Base-by-base conservation (phyloP, 225 moss, liverwort and hornwort species). In the Physcomitrium patens region DNA sequence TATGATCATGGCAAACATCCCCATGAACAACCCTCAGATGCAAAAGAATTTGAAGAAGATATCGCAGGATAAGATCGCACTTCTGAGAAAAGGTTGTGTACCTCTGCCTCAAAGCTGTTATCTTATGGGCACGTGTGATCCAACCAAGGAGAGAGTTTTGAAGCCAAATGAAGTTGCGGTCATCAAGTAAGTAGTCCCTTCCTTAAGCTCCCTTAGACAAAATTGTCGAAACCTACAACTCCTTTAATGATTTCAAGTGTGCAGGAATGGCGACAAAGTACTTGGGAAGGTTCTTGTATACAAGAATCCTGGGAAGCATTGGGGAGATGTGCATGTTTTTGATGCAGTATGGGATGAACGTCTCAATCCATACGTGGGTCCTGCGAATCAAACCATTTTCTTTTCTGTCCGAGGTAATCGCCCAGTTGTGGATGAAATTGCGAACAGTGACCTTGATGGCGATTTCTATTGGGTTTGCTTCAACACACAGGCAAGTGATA, bases 61-160 rank as follows among this genome's bases (percentile, higher is more conserved):
- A 8, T 45, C 73, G 3, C 17, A 76, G 10, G 72, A 76, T 5
- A 90, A 60, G 58, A 7, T 86, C 9, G 59, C 71, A 46, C 63
- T 63, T 11, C 71, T 94, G 6, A 64, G 76, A 0, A 73, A 61
- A 76, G 91, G 94, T 65, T 90, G 69, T 64, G 76, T 91, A 6
- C 73, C 83, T 49, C 77, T 91, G 55, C 51, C 67, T 0, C 31
- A 70, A 2, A 79, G 83, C 7, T 79, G 71, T 8, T 90, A 88
- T 45, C 56, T 91, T 11, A 90, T 94, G 86, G 90, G 86, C 31
- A 94, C 91, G 64, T 86, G 85, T 16, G 93, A 94, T 69, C 91
- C 91, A 15, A 91, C 84, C 1, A 74, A 70, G 9, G 76, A 82
- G 22, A 71, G 20, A 37, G 74, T 87, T 0, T 73, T 91, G 37